Percentiles rank a stretch among this genome's conserved stretches.
These are phyloP conservation scores for Trichoderma reesei DNA, from an alignment of 495 filamentous ascomycete species.

Conservation along the genomic window DNA sequence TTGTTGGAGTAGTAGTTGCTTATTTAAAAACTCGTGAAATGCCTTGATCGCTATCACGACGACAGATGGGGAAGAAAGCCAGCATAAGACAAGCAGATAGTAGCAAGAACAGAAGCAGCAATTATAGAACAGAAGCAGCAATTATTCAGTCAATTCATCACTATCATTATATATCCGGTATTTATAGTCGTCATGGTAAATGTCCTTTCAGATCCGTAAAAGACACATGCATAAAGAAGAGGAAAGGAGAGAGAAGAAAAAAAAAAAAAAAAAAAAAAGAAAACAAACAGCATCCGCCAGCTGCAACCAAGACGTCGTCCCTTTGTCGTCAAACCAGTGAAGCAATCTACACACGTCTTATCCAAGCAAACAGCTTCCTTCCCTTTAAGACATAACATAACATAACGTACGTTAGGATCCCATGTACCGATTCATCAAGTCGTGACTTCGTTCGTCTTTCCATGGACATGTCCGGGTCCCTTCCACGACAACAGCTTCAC, in stretches of 20 bases:
- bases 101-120: too few species aligned
- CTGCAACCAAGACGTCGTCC: background rate
- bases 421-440: slow-evolving; percentile 8
- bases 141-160: background rate
- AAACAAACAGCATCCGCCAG: background rate
- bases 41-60: too few species aligned
- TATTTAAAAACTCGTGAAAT: too few species aligned
- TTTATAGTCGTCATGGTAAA: background rate
- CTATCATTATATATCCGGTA: background rate
- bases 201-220: background rate
- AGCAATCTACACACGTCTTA: background rate
- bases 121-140: too few species aligned
- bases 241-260: background rate
- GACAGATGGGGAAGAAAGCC: too few species aligned
- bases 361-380: background rate
- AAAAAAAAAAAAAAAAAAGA: background rate
- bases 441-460: background rate
- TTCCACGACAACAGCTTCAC: too few species aligned
- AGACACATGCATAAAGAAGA: background rate
- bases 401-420: too few species aligned
- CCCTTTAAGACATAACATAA: too few species aligned
- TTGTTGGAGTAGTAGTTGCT: too few species aligned
- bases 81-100: too few species aligned
- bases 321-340: background rate
- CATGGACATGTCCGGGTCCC: too few species aligned